Evolutionary conservation across 2,329 filamentous ascomycete genomes (phyloP), one percentile per base, ranked within the genome.

Genomic region (Huntiella decipiens): DNA sequence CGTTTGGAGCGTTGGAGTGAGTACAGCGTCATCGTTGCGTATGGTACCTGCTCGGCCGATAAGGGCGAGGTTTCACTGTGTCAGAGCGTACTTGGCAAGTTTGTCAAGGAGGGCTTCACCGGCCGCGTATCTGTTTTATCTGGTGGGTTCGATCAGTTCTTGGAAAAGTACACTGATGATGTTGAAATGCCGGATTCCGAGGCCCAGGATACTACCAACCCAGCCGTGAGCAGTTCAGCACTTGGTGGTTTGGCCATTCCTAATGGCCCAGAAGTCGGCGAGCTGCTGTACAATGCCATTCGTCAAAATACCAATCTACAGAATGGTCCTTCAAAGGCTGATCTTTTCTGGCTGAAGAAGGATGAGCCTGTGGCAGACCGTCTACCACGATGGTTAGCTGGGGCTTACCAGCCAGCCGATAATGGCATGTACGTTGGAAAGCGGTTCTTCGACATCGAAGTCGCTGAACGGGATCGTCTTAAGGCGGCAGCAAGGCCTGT

Each of bases 251-350:
- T 93, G 51, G 73, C 76, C 49, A 76, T 96, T 58, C 91, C 91
- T 1, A 65, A 66, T 35, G 47, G 37, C n/a, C 70, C 74, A 0
- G 70, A 75, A 52, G 70, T 77, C 0, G 16, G 33, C 3, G 93
- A 92, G 54, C 87, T 88, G 0, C 96, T 98, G 64, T 96, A 96
- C 60, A 77, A 78, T 51, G 96, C 95, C 52, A 96, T 98, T 54
- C 77, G 91, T 38, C 91, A 96, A 59, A 94, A 96, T 52, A 88
- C 92, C 74, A 91, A 96, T 56, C 67, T 98, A 13, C 80, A 92
- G 31, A 86, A 85, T 53, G 91, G 91, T 15, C 88, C 96, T 8
- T 91, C 91, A 0, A 87, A 93, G 54, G 76, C 78, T 55, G 70
- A 76, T n/a, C 57, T 76, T 4, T 55, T 58, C 2, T 56, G 71